phyloP scores from a whole-genome alignment of 371 early-diverging fungal genomes.

The Lichtheimia ramosa region DNA sequence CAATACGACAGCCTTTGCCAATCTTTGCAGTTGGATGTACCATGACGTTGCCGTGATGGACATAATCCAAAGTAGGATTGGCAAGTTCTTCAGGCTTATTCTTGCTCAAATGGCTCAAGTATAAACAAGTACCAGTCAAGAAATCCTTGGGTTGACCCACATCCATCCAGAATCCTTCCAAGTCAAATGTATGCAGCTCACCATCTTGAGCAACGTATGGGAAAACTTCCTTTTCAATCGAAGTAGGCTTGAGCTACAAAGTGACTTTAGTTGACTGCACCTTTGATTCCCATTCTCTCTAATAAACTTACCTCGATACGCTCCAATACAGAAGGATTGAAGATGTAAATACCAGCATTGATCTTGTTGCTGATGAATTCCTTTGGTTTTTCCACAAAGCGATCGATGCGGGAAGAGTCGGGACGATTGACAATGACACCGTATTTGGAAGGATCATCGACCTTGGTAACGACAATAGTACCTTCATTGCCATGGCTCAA shows the following conservation, averaged over 20 bases:
- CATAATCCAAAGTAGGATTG: conserved; percentile 55
- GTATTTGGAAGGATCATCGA: conserved; percentile 98
- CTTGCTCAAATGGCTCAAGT: conserved; percentile 81
- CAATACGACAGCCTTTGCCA: conserved; percentile 93
- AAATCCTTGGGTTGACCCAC: conserved; percentile 99
- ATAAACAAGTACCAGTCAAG: conserved; percentile 93
- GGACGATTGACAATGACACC: conserved; percentile 91
- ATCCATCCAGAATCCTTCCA: conserved; percentile 99
- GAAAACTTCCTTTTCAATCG: conserved; percentile 98
- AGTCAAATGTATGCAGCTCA: conserved; percentile 88
- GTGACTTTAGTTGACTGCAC: background rate
- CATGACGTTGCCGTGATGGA: conserved; percentile 83
- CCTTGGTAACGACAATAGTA: conserved; percentile 92
- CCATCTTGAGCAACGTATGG: conserved; percentile 87
- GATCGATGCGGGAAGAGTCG: conserved; percentile 69
- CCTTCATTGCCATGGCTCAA: conserved; percentile 87
- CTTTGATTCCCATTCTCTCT: no score
- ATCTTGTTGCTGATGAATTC: conserved; percentile 95
- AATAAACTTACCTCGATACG: conserved; percentile 74
- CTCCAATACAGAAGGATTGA: conserved; percentile 89
- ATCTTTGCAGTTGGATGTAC: conserved; percentile 91
- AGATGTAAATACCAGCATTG: conserved; percentile 99
- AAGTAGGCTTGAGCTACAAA: conserved; percentile 82
- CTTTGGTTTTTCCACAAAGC: conserved; percentile 99
- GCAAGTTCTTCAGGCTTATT: conserved; percentile 69